Evolutionary conservation across 164 flowering plant genomes (phyloP).

Genomic region (Vitis rupestris): DNA sequence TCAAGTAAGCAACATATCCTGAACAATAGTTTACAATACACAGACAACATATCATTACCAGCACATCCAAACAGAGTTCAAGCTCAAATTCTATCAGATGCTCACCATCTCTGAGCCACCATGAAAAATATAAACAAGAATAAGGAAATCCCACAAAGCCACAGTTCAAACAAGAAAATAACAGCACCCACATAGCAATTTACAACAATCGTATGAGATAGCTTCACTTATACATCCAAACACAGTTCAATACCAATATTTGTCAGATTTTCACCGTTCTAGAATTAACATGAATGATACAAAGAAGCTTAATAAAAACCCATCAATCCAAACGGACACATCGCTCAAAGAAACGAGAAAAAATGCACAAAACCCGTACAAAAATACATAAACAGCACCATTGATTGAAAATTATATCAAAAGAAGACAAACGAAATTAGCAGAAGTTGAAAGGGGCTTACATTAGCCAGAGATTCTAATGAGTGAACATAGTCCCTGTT

Average conservation of each 20-base stretch:
- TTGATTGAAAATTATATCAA: too few relatives aligned
- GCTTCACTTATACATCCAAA: background rate
- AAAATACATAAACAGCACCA: background rate
- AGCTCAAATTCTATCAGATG: background rate
- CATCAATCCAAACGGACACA: background rate
- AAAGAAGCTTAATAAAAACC: background rate
- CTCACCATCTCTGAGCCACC: background rate
- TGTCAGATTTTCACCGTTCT: background rate
- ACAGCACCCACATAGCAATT: too few relatives aligned
- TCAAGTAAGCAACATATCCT: too few relatives aligned
- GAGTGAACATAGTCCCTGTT: constrained; percentile 86
- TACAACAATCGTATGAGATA: too few relatives aligned
- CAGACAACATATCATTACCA: background rate
- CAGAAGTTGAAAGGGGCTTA: constrained; percentile 33
- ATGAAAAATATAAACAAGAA: background rate
- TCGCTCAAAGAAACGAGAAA: constrained; percentile 1
- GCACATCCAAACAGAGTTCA: background rate
- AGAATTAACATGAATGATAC: background rate
- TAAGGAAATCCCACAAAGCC: background rate
- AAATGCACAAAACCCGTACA: background rate
- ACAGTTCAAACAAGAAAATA: background rate
- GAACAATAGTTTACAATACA: too few relatives aligned
- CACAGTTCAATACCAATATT: background rate
- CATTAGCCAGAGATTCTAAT: constrained; percentile 93
- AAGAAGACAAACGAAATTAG: background rate